Percentiles rank a stretch among this genome's conserved stretches.
These are phyloP conservation scores for Puccinia horiana DNA, from an alignment of 1,284 basidiomycete genomes.

Conservation along the genomic window DNA sequence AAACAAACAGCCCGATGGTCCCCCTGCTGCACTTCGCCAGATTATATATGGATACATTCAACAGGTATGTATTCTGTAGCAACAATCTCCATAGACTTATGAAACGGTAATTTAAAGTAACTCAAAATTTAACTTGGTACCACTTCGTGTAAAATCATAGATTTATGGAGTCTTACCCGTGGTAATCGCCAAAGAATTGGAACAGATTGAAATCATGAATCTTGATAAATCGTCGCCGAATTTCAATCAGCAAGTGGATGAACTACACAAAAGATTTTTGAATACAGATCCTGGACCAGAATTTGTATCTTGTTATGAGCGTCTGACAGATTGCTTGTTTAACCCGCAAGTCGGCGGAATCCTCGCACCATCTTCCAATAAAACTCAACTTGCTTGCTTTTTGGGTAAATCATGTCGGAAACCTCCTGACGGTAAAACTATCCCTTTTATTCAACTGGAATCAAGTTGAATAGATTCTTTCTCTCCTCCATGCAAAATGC, in stretches of 20 bases:
- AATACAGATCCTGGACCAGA: constrained; percentile 45
- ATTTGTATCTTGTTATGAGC: constrained; percentile 46
- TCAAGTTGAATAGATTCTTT: background rate
- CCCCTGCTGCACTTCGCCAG: constrained; percentile 25
- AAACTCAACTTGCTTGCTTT: constrained; percentile 35
- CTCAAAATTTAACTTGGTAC: background rate
- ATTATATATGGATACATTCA: constrained; percentile 48
- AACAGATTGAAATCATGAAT: constrained; percentile 8
- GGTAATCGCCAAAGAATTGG: constrained; percentile 29
- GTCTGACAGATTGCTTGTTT: constrained; percentile 44
- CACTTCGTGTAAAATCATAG: background rate
- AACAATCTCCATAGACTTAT: background rate
- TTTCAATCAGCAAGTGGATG: constrained; percentile 30
- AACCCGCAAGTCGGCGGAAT: constrained; percentile 20
- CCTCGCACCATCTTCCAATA: constrained; percentile 4
- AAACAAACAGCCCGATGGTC: constrained; percentile 43
- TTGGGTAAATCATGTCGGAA: constrained; percentile 37
- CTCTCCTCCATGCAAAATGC: too few species aligned
- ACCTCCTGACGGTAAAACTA: constrained; percentile 35
- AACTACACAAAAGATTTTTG: constrained; percentile 34
- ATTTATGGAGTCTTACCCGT: constrained; percentile 41
- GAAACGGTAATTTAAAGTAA: background rate
- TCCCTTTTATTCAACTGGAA: constrained; percentile 8
- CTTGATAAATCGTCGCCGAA: constrained; percentile 26
- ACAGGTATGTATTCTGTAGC: constrained; percentile 22